Evolutionary conservation across 106 monocot genomes (phyloP).

Genomic region (Iris macrosiphon): DNA sequence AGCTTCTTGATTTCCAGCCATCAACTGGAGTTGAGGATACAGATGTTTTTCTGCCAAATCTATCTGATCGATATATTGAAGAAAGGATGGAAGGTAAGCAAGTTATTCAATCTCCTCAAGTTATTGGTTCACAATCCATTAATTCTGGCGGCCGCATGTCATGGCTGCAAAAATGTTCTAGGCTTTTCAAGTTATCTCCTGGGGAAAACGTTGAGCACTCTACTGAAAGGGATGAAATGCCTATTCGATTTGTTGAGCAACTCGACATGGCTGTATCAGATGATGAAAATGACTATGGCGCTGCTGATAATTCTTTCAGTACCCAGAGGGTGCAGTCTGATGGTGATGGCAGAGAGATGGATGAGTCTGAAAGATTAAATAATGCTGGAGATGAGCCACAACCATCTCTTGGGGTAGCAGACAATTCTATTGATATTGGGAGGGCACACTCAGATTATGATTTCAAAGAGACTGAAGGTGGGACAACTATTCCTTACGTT

Average conservation of each 20-base stretch:
- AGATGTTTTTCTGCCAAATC: conserved; percentile 42
- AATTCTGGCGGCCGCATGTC: no score
- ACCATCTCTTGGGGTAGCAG: conserved; percentile 37
- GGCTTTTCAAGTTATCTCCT: conserved; percentile 77
- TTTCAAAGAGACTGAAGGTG: conserved; percentile 6
- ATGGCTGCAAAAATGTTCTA: conserved; percentile 70
- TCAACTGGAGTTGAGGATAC: conserved; percentile 27
- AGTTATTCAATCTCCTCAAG: conserved; percentile 22
- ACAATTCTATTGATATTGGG: conserved; percentile 28
- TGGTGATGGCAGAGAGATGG: conserved; percentile 11
- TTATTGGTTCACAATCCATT: conserved; percentile 5
- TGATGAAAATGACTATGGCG: conserved; percentile 17
- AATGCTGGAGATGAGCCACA: conserved; percentile 23
- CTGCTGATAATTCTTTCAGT: conserved; percentile 27
- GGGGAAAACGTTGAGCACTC: conserved; percentile 24
- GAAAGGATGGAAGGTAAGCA: conserved; percentile 25
- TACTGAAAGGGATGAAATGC: conserved; percentile 4
- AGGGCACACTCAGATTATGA: conserved; percentile 22
- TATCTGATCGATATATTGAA: conserved; percentile 42
- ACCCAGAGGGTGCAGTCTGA: conserved; percentile 17
- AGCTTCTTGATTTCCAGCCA: conserved; percentile 23
- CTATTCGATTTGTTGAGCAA: conserved; percentile 1
- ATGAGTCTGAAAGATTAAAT: conserved; percentile 9
- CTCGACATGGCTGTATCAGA: conserved; percentile 30
- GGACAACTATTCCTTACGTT: background rate